Evolutionary conservation across 495 filamentous ascomycete species (phyloP), one percentile per base, ranked within the genome.

Genomic region (Apodospora peruviana): DNA sequence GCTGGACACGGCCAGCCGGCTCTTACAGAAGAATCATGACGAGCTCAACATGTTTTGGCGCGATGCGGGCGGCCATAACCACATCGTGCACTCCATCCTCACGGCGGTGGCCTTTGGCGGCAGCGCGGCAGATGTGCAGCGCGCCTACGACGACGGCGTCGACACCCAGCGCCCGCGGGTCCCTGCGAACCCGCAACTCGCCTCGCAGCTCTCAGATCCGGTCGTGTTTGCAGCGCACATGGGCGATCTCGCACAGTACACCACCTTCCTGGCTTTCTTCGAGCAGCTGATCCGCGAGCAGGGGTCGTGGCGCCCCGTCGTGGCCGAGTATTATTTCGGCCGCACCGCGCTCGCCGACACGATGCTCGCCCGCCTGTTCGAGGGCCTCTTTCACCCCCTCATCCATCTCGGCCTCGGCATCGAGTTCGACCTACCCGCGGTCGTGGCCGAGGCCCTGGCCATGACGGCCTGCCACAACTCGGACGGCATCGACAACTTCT

Each of bases 21-120:
- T 85, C 4, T 63, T 88, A 42, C 76, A 86, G 45, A 75, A 82
- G 36, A 83, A 88, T 55, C 72, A 85, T 58, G 73, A 77, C 22
- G 67, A 47, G 17, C 56, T 45, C 25, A 61, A 67, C 48, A 63
- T 67, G 7, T 67, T 45, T 43, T 57, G 40, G 38, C 45, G 64
- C 47, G 51, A 56, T 19, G 17, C 40, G 18, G 54, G 36, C 40
- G 45, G 51, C 22, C 52, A 59, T 32, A 57, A 72, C 47, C 68
- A 72, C 50, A 70, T 66, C 20, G 35, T 61, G 10, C 68, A 72
- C 47, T 50, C 53, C 40, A 17, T 70, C 5, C 57, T 72, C 1
- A 61, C 56, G 12, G 17, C 57, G 1, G 49, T 56, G 22, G 56
- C 67, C 16, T 19, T 72, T 22, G 67, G 67, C 10, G 68, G 38